These are phyloP conservation scores for Saksenaea oblongispora DNA, from an alignment of 371 early-diverging fungal genomes.

Conservation along the genomic window DNA sequence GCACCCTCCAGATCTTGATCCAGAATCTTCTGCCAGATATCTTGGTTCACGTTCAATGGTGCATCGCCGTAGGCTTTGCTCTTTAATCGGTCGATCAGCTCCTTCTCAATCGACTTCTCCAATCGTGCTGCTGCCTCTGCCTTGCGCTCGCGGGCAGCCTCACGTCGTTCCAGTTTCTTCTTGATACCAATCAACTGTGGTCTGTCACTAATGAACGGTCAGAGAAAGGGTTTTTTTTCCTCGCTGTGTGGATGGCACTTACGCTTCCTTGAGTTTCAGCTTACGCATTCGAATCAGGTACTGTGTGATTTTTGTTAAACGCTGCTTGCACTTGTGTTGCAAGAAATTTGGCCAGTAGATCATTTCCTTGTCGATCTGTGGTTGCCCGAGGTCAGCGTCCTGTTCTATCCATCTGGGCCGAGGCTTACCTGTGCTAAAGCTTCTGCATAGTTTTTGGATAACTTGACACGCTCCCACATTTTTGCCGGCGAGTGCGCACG, in stretches of 20 bases:
- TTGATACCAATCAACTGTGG: conserved; percentile 87
- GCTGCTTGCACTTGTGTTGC: conserved; percentile 98
- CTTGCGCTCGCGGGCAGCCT: conserved; percentile 88
- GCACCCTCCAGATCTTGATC: conserved; percentile 69
- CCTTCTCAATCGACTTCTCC: conserved; percentile 97
- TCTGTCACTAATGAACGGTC: conserved; percentile 54
- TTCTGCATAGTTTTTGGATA: conserved; percentile 91
- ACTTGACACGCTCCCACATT: conserved; percentile 95
- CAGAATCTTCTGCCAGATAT: conserved; percentile 79
- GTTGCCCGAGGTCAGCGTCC: not conserved
- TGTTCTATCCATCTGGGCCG: no score
- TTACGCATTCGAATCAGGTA: conserved; percentile 95
- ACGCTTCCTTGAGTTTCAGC: conserved; percentile 83
- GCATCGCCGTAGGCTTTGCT: conserved; percentile 92
- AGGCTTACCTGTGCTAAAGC: conserved; percentile 86
- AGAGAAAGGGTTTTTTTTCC: no score
- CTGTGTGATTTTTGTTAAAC: conserved; percentile 96
- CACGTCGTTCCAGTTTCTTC: conserved; percentile 94
- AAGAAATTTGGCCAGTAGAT: conserved; percentile 91
- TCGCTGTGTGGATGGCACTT: conserved; percentile 17
- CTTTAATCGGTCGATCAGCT: conserved; percentile 94
- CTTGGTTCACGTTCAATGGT: conserved; percentile 88
- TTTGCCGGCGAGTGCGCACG: conserved; percentile 94
- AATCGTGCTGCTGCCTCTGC: conserved; percentile 95
- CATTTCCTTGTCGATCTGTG: conserved; percentile 91